phyloP scores from a whole-genome alignment of 352 stramenopile genomes.

The Blastocystis hominis region DNA sequence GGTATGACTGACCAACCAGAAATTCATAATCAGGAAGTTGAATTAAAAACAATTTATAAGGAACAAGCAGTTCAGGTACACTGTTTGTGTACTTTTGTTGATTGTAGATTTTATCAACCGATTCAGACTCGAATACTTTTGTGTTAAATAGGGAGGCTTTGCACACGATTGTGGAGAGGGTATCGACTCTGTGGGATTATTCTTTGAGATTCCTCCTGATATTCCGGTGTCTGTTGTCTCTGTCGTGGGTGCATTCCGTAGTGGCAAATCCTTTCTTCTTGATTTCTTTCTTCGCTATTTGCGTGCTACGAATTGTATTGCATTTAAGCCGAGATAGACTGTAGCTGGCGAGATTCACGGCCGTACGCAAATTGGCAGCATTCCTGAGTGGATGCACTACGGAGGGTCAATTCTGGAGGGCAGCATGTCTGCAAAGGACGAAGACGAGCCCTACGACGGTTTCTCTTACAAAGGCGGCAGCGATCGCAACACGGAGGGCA shows the following conservation, averaged over 20 bases:
- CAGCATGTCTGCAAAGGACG: conserved; percentile 62
- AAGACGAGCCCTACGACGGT: conserved; percentile 64
- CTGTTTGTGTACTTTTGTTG: too few relatives aligned
- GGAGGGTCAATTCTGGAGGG: conserved; percentile 40
- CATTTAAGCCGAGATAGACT: background rate
- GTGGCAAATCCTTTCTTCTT: conserved; percentile 93
- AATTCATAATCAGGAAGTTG: too few relatives aligned
- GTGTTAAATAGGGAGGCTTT: background rate
- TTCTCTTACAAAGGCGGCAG: conserved; percentile 89
- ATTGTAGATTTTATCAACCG: background rate
- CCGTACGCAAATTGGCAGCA: background rate
- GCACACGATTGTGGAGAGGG: background rate
- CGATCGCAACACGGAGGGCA: conserved; percentile 93
- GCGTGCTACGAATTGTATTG: conserved; percentile 67
- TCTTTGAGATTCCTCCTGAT: conserved; percentile 66
- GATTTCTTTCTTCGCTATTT: conserved; percentile 93
- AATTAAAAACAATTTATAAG: too few relatives aligned
- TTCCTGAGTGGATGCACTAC: conserved; percentile 33
- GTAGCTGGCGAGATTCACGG: conserved; percentile 67
- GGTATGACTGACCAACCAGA: too few relatives aligned
- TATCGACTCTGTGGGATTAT: background rate
- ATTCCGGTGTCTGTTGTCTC: conserved; percentile 93
- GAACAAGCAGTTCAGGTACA: too few relatives aligned
- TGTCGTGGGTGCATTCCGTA: conserved; percentile 94
- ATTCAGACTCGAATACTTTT: conserved; percentile 20